These are phyloP conservation scores for Solanum dulcamara DNA, from an alignment of 257 asterid species.

Conservation along the genomic window DNA sequence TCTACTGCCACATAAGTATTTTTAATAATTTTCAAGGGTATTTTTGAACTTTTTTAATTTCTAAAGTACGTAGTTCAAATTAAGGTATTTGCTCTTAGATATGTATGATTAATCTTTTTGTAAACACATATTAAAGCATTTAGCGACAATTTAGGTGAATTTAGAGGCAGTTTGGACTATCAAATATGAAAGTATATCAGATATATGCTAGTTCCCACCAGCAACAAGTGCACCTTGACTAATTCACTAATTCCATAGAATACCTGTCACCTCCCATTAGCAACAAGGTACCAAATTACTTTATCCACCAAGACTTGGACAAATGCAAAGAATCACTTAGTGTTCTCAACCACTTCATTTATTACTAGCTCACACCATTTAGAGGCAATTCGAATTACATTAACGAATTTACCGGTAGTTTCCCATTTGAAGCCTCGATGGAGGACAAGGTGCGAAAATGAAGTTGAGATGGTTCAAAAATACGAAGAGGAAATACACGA, in stretches of 20 bases:
- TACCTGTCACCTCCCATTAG: too few relatives aligned
- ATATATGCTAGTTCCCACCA: fast-evolving
- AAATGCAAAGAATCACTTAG: neutral
- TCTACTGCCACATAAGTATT: neutral
- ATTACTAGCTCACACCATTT: neutral
- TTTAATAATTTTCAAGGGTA: neutral
- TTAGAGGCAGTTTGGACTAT: neutral
- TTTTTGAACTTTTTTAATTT: neutral
- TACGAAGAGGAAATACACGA: neutral
- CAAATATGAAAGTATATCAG: neutral
- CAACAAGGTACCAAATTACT: too few relatives aligned
- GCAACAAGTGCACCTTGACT: too few relatives aligned
- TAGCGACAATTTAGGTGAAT: neutral
- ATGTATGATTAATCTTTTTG: neutral
- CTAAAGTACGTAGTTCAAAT: neutral
- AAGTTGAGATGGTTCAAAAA: neutral
- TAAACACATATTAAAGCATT: neutral
- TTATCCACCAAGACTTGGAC: neutral
- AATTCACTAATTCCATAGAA: too few relatives aligned
- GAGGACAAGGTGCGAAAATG: neutral
- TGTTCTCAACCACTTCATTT: neutral
- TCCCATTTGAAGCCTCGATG: neutral
- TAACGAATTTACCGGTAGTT: neutral
- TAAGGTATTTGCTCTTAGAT: neutral
- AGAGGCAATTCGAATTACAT: neutral